Evolutionary conservation across 2,329 filamentous ascomycete species (phyloP).

Genomic region (Microcyclosporella mali): DNA sequence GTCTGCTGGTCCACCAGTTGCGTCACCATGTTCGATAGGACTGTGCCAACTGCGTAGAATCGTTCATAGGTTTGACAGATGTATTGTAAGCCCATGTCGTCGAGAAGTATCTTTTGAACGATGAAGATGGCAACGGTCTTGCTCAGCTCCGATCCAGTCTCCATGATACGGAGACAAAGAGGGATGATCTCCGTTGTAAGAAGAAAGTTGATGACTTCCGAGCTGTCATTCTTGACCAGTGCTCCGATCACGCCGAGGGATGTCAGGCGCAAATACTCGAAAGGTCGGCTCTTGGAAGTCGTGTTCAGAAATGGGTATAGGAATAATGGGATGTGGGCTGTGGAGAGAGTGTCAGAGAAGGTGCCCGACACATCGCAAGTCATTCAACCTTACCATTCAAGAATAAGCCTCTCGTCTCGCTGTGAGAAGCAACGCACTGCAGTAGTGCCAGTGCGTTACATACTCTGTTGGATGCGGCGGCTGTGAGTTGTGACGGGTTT

Average conservation of each 20-base stretch:
- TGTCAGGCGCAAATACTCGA: constrained; percentile 93
- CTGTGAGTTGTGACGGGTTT: constrained; percentile 93
- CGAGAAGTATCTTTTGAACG: constrained; percentile 95
- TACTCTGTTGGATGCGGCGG: constrained; percentile 92
- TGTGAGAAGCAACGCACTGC: constrained; percentile 95
- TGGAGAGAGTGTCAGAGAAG: constrained; percentile 9
- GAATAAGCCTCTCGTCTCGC: constrained; percentile 89
- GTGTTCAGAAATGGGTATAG: constrained; percentile 98
- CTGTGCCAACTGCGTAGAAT: constrained; percentile 96
- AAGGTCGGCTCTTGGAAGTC: constrained; percentile 93
- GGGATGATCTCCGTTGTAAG: constrained; percentile 98
- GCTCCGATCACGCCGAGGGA: constrained; percentile 95
- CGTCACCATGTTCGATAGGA: constrained; percentile 96
- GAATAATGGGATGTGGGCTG: constrained; percentile 95
- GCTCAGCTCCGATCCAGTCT: constrained; percentile 94
- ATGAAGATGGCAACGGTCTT: constrained; percentile 99
- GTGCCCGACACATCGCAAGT: background rate
- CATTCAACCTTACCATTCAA: constrained; percentile 65
- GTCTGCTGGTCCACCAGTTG: constrained; percentile 98
- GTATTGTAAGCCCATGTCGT: constrained; percentile 94
- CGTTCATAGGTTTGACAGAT: constrained; percentile 98
- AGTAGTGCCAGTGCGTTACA: constrained; percentile 94
- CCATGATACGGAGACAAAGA: constrained; percentile 96
- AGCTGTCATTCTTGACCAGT: constrained; percentile 96
- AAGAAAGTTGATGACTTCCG: constrained; percentile 97